These are phyloP conservation scores for Barnettozyma hawaiiensis DNA, from an alignment of 1,139 yeast genomes.

Conservation along the genomic window DNA sequence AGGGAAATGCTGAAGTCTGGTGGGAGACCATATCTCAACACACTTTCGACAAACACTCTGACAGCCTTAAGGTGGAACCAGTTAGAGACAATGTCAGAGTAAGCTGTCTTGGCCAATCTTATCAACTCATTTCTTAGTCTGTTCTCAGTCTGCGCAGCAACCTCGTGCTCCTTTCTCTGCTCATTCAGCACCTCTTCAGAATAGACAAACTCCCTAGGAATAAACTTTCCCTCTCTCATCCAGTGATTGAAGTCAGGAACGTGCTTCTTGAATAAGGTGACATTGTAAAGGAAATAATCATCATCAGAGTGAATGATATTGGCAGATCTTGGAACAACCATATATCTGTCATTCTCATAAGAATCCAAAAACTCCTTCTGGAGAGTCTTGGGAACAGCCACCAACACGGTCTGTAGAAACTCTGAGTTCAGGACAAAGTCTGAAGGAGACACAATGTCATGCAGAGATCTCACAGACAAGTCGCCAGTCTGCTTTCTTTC, in stretches of 20 bases:
- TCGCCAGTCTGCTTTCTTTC: slow-evolving; percentile 94
- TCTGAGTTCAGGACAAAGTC: slow-evolving; percentile 85
- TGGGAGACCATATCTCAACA: slow-evolving; percentile 92
- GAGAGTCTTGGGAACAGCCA: slow-evolving; percentile 76
- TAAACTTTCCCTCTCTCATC: slow-evolving; percentile 83
- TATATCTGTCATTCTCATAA: slow-evolving; percentile 72
- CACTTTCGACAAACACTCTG: slow-evolving; percentile 59
- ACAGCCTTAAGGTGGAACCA: slow-evolving; percentile 85
- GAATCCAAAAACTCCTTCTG: slow-evolving; percentile 53
- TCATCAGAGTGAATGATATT: slow-evolving; percentile 60
- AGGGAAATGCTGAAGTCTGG: slow-evolving; percentile 72
- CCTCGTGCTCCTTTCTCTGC: slow-evolving; percentile 71
- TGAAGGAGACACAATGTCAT: slow-evolving; percentile 78
- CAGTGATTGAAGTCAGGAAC: slow-evolving; percentile 62
- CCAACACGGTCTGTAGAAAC: slow-evolving; percentile 71
- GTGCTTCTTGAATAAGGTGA: slow-evolving; percentile 80
- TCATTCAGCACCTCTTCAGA: slow-evolving; percentile 71
- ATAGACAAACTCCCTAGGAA: slow-evolving; percentile 89
- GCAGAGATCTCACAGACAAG: slow-evolving; percentile 82
- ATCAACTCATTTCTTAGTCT: slow-evolving; percentile 72
- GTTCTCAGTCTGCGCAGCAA: slow-evolving; percentile 69
- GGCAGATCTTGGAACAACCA: slow-evolving; percentile 93
- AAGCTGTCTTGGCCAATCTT: slow-evolving; percentile 82
- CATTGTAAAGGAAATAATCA: slow-evolving; percentile 69
- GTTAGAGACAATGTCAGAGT: slow-evolving; percentile 72